phyloP scores from a whole-genome alignment of 495 filamentous ascomycete genomes.

The Xylaria nigripes region DNA sequence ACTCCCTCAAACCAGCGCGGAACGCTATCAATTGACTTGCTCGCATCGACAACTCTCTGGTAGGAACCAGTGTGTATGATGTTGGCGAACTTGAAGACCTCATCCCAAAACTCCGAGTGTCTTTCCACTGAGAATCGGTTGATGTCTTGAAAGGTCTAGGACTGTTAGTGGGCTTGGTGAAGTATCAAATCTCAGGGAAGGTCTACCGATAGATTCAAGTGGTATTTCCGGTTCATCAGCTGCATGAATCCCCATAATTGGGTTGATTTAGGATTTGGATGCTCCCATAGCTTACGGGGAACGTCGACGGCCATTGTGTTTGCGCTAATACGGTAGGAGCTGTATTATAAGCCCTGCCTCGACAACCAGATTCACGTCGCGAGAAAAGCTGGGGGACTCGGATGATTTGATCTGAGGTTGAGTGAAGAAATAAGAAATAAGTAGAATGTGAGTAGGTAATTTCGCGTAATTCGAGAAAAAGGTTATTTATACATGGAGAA shows the following conservation, averaged over 20 bases:
- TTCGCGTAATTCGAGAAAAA: too few species aligned
- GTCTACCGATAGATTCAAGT: conserved; percentile 36
- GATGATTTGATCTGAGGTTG: too few species aligned
- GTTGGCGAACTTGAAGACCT: conserved; percentile 49
- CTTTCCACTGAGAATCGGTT: conserved; percentile 54
- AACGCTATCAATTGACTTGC: conserved; percentile 55
- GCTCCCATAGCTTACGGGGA: conserved; percentile 51
- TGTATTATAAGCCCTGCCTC: too few species aligned
- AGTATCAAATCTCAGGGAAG: neutral
- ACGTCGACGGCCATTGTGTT: conserved; percentile 9
- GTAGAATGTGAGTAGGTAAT: too few species aligned
- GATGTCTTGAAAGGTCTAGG: conserved; percentile 54
- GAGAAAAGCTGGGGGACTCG: too few species aligned
- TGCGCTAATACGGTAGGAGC: too few species aligned
- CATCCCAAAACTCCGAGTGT: conserved; percentile 58
- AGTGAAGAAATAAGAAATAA: too few species aligned
- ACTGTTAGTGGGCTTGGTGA: conserved; percentile 3
- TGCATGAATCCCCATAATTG: conserved; percentile 46
- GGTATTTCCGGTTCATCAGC: conserved; percentile 36
- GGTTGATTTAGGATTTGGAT: conserved; percentile 45
- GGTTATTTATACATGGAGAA: too few species aligned
- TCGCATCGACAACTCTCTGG: conserved; percentile 56
- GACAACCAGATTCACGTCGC: too few species aligned
- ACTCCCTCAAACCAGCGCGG: conserved; percentile 63
- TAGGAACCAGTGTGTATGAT: conserved; percentile 56